These are phyloP conservation scores for Candida broadrunensis DNA, from an alignment of 805 yeast species.

Conservation along the genomic window DNA sequence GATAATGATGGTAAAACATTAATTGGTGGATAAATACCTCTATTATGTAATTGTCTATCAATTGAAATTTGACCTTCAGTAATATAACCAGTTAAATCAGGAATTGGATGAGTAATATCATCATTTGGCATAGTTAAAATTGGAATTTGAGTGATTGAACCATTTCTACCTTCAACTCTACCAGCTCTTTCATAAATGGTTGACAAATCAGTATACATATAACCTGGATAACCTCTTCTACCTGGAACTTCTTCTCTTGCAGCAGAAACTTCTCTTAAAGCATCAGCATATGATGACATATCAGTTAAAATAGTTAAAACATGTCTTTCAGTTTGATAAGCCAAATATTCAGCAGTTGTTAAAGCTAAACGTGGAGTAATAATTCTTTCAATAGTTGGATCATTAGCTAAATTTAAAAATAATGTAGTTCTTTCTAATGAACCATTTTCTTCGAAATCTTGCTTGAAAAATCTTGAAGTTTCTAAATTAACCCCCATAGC, in stretches of 20 bases:
- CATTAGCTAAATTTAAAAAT: conserved; percentile 96
- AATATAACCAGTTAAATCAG: conserved; percentile 98
- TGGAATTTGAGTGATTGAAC: conserved; percentile 98
- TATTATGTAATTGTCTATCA: conserved; percentile 93
- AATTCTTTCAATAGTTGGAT: conserved; percentile 99
- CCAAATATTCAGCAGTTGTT: conserved; percentile 97
- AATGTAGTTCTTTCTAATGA: conserved; percentile 96
- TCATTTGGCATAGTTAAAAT: conserved; percentile 99
- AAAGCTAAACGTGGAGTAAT: conserved; percentile 98
- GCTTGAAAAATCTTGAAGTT: conserved; percentile 97
- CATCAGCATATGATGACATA: conserved; percentile 99
- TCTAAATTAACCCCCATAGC: conserved; percentile 99
- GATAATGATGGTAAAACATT: conserved; percentile 96
- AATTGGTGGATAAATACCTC: conserved; percentile 98
- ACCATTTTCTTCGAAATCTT: conserved; percentile 99
- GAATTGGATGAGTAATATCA: conserved; percentile 99
- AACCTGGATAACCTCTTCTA: conserved; percentile 99
- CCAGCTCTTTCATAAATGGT: conserved; percentile 99
- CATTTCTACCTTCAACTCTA: conserved; percentile 99
- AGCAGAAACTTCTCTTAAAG: conserved; percentile 98
- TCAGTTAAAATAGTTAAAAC: conserved; percentile 97
- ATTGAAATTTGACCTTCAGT: conserved; percentile 98
- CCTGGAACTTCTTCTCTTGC: conserved; percentile 99
- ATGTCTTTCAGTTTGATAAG: conserved; percentile 99
- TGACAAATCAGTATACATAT: conserved; percentile 99